Evolutionary conservation across 768 basidiomycete genomes (phyloP).

Genomic region (Naematelia encephala): DNA sequence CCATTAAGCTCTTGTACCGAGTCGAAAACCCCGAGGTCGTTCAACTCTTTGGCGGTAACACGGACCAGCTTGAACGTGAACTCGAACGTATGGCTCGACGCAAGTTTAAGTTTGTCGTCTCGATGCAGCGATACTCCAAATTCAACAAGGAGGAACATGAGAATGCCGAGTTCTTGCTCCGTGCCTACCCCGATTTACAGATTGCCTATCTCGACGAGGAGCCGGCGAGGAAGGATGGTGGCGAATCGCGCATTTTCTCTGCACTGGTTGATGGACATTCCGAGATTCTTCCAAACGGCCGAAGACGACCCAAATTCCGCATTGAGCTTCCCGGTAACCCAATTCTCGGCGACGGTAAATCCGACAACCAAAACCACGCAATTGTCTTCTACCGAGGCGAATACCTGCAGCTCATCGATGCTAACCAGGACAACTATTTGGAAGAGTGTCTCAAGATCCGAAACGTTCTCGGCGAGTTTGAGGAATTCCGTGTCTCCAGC

Average conservation of each 20-base stretch:
- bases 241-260: constrained; percentile 91
- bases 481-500: constrained; percentile 78
- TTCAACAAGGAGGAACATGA: constrained; percentile 99
- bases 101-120: constrained; percentile 99
- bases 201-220: constrained; percentile 99
- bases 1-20: constrained; percentile 97
- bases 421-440: constrained; percentile 99
- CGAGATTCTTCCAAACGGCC: constrained; percentile 85
- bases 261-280: constrained; percentile 96
- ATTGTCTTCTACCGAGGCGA: constrained; percentile 99
- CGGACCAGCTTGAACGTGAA: constrained; percentile 92
- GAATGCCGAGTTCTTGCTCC: constrained; percentile 94
- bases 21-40: constrained; percentile 99
- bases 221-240: constrained; percentile 85
- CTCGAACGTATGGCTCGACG: constrained; percentile 95
- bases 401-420: constrained; percentile 98
- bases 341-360: constrained; percentile 97
- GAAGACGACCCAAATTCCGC: constrained; percentile 91
- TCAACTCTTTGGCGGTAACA: constrained; percentile 94
- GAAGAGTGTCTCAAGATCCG: constrained; percentile 99
- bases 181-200: constrained; percentile 96
- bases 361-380: constrained; percentile 99
- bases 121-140: constrained; percentile 98
- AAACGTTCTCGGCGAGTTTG: constrained; percentile 96
- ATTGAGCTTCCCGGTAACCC: constrained; percentile 98